Evolutionary conservation across 495 filamentous ascomycete species (phyloP), one percentile per base, ranked within the genome.

Genomic region (Bombardia bombarda): DNA sequence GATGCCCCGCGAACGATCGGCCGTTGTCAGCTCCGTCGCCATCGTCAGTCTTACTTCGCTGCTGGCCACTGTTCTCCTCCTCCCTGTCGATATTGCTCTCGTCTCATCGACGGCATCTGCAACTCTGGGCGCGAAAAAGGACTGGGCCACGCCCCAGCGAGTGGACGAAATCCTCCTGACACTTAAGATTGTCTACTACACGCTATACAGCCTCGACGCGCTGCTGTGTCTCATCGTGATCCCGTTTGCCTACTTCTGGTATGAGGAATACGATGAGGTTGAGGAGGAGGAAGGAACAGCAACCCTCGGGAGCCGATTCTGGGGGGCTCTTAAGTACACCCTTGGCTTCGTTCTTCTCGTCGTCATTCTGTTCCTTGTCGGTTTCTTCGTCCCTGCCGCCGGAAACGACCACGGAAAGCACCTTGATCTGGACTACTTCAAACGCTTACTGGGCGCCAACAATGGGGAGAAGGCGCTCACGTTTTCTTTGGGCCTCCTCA

Each of bases 181-280:
- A 1, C 69, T 99, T 32, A 86, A 85, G 54, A 77, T 92, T 44
- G 81, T 95, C 38, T 99, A 97, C 63, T 99, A 97, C 63, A 72
- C 78, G 0, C 73, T 97, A 1, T 99, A 97, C 64, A 90, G 84
- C 23, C 62, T 95, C 46, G 93, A 99, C 63, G 90, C 90, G 1
- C 60, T 94, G 2, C 81, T 99, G 12, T 97, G 93, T 58, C 72
- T 99, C 28, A 56, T 98, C 25, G 78, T 95, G 16, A 80, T 95
- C 16, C 92, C 92, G 1, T 99, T 99, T 58, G 82, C 88, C 10
- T 99, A 97, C 66, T 99, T 99, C 65, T 95, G 82, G 80, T 94
- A 93, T 49, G 92, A 99, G 65, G 93, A 97, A 63, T 92, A 93
- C 53, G 86, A 90, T 53, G 83, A 94, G 66, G 83, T 86, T 38